Evolutionary conservation across 2,329 filamentous ascomycete species (phyloP), one percentile per base, ranked within the genome.

Genomic region (Colletotrichum sp.): DNA sequence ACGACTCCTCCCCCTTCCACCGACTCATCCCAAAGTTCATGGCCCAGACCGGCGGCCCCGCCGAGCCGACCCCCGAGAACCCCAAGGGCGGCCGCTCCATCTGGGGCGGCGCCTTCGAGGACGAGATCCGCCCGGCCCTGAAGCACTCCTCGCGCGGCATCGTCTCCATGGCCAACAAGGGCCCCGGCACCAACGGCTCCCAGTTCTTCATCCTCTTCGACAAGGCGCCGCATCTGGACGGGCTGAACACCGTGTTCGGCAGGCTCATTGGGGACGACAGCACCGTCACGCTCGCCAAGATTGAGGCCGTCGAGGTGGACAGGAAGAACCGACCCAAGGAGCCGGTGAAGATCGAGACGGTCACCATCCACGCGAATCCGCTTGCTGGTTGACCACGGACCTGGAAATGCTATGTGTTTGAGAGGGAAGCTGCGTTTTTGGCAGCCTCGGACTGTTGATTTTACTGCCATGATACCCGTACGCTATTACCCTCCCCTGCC

Each of bases 191-290:
- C 57, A 96, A 96, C 81, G 93, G 93, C 18, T 94, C 91, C 65
- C 95, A 98, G 83, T 98, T 97, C 86, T 98, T 96, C 84, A 88
- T 97, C 76, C 92, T 93, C 2, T 94, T 96, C 80, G 94, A 94
- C 76, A 92, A 94, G 79, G 94, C 95, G 30, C 91, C 94, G 49
- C 95, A 97, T 85, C 87, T 98, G 57, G 95, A 97, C 83, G 95
- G 95, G 6, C 91, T 95, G 82, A 97, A 97, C 82, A 96, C 95
- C 0, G 93, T 96, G 3, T 96, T 98, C 85, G 95, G 95, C 13
- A 93, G 93, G 83, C 88, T 96, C 39, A 88, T 93, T 72, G 92
- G 90, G 49, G 92, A 93, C 79, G 92, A 92, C 60, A 89, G 90
- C 72, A 80, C 92, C 64, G 90, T 88, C 44, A 94, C 93, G 7